A percentile compares a stretch with the other conserved stretches of the same genome.
Evolutionary conservation across 2,329 filamentous ascomycete species (phyloP).

Genomic region (Chalaropsis thielavioides): DNA sequence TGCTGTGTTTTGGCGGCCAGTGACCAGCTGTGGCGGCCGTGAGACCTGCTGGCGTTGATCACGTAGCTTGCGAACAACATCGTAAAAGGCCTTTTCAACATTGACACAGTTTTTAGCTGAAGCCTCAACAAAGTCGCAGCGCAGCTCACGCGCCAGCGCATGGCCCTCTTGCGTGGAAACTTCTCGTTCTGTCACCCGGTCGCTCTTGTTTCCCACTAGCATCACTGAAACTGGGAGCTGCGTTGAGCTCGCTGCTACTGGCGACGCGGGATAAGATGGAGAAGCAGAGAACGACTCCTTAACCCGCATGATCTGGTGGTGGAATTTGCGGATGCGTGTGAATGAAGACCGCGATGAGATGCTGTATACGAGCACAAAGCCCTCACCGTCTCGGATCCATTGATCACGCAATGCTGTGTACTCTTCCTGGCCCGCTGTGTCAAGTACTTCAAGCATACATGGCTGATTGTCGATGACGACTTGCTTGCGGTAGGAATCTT

Average conservation of each 20-base stretch:
- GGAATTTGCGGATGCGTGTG: constrained; percentile 84
- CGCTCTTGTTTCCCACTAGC: constrained; percentile 97
- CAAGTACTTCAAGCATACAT: constrained; percentile 93
- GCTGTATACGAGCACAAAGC: constrained; percentile 94
- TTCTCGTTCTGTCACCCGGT: constrained; percentile 87
- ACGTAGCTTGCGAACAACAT: constrained; percentile 82
- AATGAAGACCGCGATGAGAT: constrained; percentile 96
- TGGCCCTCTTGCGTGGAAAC: constrained; percentile 94
- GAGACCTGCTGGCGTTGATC: constrained; percentile 55
- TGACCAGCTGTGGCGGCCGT: constrained; percentile 24
- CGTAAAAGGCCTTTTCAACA: constrained; percentile 96
- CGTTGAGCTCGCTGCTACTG: constrained; percentile 44
- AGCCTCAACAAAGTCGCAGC: constrained; percentile 92
- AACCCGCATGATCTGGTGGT: constrained; percentile 92
- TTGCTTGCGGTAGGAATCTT: constrained; percentile 78
- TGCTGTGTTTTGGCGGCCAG: constrained; percentile 22
- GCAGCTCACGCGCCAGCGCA: constrained; percentile 76
- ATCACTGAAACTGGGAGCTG: constrained; percentile 77
- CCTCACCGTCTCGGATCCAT: constrained; percentile 96
- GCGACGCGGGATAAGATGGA: constrained; percentile 62
- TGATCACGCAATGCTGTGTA: constrained; percentile 94
- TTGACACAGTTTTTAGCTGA: constrained; percentile 98
- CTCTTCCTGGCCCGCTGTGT: constrained; percentile 96
- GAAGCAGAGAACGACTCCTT: constrained; percentile 77
- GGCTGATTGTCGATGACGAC: constrained; percentile 88